These are phyloP conservation scores for Amoebophrya sp. DNA, from an alignment of 169 alveolate genomes.

Conservation along the genomic window DNA sequence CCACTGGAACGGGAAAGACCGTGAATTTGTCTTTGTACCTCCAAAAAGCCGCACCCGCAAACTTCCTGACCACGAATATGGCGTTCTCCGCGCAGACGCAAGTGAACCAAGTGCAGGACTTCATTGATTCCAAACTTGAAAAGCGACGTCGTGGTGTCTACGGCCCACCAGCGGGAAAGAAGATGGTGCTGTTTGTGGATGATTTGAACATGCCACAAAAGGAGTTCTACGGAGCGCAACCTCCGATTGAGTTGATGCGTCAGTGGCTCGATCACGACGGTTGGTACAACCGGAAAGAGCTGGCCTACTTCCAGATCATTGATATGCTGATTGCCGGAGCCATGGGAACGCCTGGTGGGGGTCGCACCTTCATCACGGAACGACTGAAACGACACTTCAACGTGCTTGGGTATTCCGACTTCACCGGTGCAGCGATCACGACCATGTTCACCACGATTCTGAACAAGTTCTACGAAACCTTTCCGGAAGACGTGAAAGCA, in stretches of 20 bases:
- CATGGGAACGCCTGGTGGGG: slow-evolving; percentile 95
- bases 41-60: slow-evolving; percentile 56
- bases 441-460: slow-evolving; percentile 68
- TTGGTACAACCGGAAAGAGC: slow-evolving; percentile 62
- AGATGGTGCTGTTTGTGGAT: slow-evolving; percentile 77
- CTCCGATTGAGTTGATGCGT: slow-evolving; percentile 85
- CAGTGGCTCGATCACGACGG: slow-evolving; percentile 86
- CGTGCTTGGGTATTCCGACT: slow-evolving; percentile 72
- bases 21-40: slow-evolving; percentile 67
- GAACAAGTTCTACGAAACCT: slow-evolving; percentile 61
- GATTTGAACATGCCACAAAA: slow-evolving; percentile 90
- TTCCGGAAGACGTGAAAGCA: slow-evolving; percentile 57
- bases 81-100: slow-evolving; percentile 86
- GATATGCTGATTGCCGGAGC: slow-evolving; percentile 77
- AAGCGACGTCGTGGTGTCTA: slow-evolving; percentile 83
- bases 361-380: slow-evolving; percentile 73
- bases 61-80: slow-evolving; percentile 62
- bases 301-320: slow-evolving; percentile 56
- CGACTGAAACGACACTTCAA: slow-evolving; percentile 77
- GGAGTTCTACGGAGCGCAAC: slow-evolving; percentile 88
- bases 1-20: slow-evolving; percentile 89
- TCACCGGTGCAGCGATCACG: slow-evolving; percentile 62
- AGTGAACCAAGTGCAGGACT: slow-evolving; percentile 80
- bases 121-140: slow-evolving; percentile 76
- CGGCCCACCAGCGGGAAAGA: slow-evolving; percentile 87